A percentile compares a stretch with the other conserved stretches of the same genome.
Evolutionary conservation across 2,329 filamentous ascomycete genomes (phyloP).

Genomic region (Alternaria longipes): DNA sequence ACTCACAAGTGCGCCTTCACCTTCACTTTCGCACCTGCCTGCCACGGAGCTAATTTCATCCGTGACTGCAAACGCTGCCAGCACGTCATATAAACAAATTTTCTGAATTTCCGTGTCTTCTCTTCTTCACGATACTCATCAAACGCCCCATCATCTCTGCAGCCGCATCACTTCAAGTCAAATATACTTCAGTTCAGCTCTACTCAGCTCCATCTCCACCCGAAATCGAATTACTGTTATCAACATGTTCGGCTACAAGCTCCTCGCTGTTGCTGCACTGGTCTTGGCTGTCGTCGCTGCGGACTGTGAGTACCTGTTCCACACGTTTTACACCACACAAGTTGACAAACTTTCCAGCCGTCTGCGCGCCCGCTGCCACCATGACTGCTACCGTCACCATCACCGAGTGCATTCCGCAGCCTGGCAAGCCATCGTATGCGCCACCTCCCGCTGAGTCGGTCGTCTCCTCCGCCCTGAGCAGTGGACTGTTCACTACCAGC

Average conservation of each 20-base stretch:
- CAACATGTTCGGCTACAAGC: slow-evolving; percentile 41
- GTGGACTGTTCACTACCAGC: slow-evolving; percentile 16
- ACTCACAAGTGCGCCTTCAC: slow-evolving; percentile 24
- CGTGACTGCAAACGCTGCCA: slow-evolving; percentile 17
- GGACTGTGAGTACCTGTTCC: slow-evolving; percentile 23
- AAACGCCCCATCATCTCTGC: slow-evolving; percentile 30
- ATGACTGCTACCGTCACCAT: slow-evolving; percentile 41
- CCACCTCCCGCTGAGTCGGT: slow-evolving; percentile 26
- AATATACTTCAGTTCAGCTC: slow-evolving; percentile 31
- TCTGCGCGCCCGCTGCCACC: slow-evolving; percentile 30
- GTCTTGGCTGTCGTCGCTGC: slow-evolving; percentile 29
- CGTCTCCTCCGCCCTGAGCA: slow-evolving; percentile 23
- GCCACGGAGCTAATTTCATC: slow-evolving; percentile 3
- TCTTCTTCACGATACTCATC: slow-evolving; percentile 22
- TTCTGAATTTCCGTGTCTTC: slow-evolving; percentile 11
- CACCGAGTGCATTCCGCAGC: slow-evolving; percentile 32
- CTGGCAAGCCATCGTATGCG: slow-evolving; percentile 8
- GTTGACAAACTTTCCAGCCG: slow-evolving; percentile 24
- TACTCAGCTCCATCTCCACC: slow-evolving; percentile 27
- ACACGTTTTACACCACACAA: slow-evolving; percentile 5
- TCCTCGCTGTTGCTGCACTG: slow-evolving; percentile 33
- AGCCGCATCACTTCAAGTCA: slow-evolving; percentile 32
- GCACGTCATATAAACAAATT: slow-evolving; percentile 24
- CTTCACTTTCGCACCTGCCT: slow-evolving; percentile 10
- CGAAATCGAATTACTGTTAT: slow-evolving; percentile 22